Percentiles rank a stretch among this genome's conserved stretches.
Evolutionary conservation across 2,329 filamentous ascomycete genomes (phyloP).

Genomic region (Alternaria sp.): DNA sequence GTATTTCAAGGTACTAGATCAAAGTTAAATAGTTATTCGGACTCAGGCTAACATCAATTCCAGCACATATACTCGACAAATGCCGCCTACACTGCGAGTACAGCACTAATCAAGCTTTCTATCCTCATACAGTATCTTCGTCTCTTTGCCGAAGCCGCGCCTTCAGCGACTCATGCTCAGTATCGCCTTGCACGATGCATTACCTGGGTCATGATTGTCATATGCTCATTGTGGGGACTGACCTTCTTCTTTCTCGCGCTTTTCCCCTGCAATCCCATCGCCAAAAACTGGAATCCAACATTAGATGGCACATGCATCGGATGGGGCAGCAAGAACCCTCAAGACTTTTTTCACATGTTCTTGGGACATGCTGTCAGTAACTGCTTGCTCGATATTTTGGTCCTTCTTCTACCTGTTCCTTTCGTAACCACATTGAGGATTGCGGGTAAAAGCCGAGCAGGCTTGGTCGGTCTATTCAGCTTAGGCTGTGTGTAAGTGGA

Average conservation of each 20-base stretch:
- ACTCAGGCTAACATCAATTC: neutral
- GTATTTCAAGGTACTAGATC: constrained; percentile 42
- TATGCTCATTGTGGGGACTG: constrained; percentile 42
- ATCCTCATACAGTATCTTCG: constrained; percentile 50
- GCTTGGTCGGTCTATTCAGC: constrained; percentile 41
- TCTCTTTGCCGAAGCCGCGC: constrained; percentile 39
- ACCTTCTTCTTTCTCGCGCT: constrained; percentile 41
- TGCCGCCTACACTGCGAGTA: constrained; percentile 38
- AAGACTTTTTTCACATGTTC: constrained; percentile 40
- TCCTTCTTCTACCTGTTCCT: constrained; percentile 41
- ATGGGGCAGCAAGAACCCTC: constrained; percentile 46
- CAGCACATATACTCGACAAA: constrained; percentile 46
- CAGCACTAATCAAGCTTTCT: constrained; percentile 49
- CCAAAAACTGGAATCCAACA: constrained; percentile 40
- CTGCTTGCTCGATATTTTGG: constrained; percentile 44
- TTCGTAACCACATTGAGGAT: constrained; percentile 44
- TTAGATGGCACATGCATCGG: constrained; percentile 41
- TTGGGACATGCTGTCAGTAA: constrained; percentile 43
- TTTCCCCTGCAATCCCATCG: constrained; percentile 42
- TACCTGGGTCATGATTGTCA: constrained; percentile 29
- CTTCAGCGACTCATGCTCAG: constrained; percentile 11
- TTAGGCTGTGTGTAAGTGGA: constrained; percentile 48
- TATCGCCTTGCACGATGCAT: constrained; percentile 28
- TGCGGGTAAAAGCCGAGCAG: constrained; percentile 38
- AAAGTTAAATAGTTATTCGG: too few relatives aligned